Evolutionary conservation across 1,284 basidiomycete genomes (phyloP), one percentile per base, ranked within the genome.

Genomic region (Boletus smithii): DNA sequence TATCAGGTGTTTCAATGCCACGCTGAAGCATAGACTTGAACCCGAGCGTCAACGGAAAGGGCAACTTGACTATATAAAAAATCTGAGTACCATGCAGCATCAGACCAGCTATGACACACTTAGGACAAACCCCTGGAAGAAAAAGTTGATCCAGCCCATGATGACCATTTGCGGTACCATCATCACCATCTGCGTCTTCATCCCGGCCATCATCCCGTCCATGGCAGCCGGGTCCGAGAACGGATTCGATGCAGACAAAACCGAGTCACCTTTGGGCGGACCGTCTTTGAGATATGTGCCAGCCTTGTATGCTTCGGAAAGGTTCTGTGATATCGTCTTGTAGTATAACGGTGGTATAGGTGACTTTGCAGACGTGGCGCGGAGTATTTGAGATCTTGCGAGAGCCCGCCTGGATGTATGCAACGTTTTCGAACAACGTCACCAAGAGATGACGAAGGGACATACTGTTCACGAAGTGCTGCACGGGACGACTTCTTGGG

Each of bases 91-190:
- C 30, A 32, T 14, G 30, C 38, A 24, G 13, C 34, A 39, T 49
- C 18, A 32, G 9, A 22, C 41, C 33, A 39, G 42, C 3, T 1
- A 39, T 44, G 39, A 83, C 92, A 69, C 67, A 97, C 95, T 97
- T 51, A 97, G 79, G 44, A 99, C 90, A 66, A 99, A 98, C 27
- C 95, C 95, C 56, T 92, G 90, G 73, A 99, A 99, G 82, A 99
- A 99, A 69, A 95, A 95, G 71, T 95, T 97, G 74, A 99, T 97
- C 91, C 97, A 99, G 53, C 95, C 95, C 97, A 99, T 99, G 60
- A 99, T 95, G 54, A 98, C 78, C 85, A 98, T 98, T 69, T 97
- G 92, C 8, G 91, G 92, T 8, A 95, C 87, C 91, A 91, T 91
- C 85, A 95, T 95, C 45, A 98, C 94, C 77, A 94, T 94, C 71